Conservation (phyloP, 225 moss, liverwort and hornwort genomes). For the Pleurozium schreberi region DNA sequence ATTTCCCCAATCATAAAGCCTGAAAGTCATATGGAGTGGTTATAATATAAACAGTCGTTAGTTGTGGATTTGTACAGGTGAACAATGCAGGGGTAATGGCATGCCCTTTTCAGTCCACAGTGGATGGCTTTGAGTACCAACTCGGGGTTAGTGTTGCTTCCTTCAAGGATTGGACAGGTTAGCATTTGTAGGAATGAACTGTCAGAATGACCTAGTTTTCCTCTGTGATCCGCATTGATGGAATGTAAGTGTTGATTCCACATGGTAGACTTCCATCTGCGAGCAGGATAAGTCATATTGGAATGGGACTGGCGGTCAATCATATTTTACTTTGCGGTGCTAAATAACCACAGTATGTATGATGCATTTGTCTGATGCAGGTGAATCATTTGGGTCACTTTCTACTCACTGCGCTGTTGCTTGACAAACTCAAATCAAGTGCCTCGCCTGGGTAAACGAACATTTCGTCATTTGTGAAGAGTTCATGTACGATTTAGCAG, state of each 20-base stretch:
- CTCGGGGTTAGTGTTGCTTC: slow-evolving; percentile 45
- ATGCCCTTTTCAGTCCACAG: slow-evolving; percentile 73
- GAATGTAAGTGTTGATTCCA: neutral
- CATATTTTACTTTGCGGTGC: neutral
- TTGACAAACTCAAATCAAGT: slow-evolving; percentile 55
- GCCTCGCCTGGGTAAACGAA: slow-evolving; percentile 36
- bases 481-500: neutral
- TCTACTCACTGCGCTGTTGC: slow-evolving; percentile 63
- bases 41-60: neutral
- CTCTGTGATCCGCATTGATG: neutral
- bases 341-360: neutral
- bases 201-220: neutral
- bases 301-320: neutral
- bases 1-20: neutral
- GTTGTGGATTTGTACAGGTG: slow-evolving; percentile 39
- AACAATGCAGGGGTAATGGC: slow-evolving; percentile 98
- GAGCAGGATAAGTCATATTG: neutral
- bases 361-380: slow-evolving; percentile 13
- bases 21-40: neutral
- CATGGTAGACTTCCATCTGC: neutral
- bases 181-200: neutral
- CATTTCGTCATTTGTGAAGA: neutral
- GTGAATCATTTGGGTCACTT: slow-evolving; percentile 96
- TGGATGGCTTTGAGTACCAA: slow-evolving; percentile 80
- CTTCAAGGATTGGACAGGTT: neutral